phyloP scores from a whole-genome alignment of 371 early-diverging fungal species.

The Lichtheimia ornata region DNA sequence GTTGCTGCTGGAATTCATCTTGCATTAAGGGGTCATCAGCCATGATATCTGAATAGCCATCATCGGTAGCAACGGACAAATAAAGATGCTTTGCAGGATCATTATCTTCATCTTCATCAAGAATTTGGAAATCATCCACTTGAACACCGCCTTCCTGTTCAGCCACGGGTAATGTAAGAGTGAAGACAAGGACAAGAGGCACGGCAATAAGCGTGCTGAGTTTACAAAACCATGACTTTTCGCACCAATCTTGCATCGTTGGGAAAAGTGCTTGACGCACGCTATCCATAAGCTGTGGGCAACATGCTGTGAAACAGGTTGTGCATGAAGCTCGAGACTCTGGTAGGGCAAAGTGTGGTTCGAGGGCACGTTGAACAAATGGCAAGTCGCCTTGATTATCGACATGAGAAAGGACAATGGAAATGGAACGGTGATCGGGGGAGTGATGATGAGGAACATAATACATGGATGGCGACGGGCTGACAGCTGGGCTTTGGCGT shows the following conservation, averaged over 20 bases:
- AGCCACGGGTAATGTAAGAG: constrained; percentile 63
- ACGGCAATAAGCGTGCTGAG: constrained; percentile 52
- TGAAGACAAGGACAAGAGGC: constrained; percentile 57
- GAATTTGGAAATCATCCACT: constrained; percentile 34
- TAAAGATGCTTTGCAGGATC: constrained; percentile 10
- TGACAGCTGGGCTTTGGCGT: constrained; percentile 24
- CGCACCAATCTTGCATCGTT: constrained; percentile 50
- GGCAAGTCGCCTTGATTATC: constrained; percentile 5
- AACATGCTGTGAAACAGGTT: neutral
- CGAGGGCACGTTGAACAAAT: constrained; percentile 6
- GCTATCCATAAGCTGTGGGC: constrained; percentile 4
- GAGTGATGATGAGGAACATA: neutral
- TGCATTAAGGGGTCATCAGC: constrained; percentile 2
- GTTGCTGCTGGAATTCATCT: constrained; percentile 18
- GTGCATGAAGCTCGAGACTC: neutral
- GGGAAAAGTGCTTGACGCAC: constrained; percentile 46
- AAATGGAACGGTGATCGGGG: constrained; percentile 4
- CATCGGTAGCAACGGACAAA: constrained; percentile 20
- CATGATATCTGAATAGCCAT: constrained; percentile 7
- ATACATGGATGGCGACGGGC: constrained; percentile 18
- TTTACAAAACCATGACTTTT: constrained; percentile 48
- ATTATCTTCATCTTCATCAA: constrained; percentile 13
- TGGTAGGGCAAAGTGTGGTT: constrained; percentile 7
- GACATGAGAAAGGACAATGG: constrained; percentile 10
- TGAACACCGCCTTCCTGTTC: constrained; percentile 39